Base-by-base conservation (phyloP, 495 filamentous ascomycete species). In the Talaromyces adpressus region DNA sequence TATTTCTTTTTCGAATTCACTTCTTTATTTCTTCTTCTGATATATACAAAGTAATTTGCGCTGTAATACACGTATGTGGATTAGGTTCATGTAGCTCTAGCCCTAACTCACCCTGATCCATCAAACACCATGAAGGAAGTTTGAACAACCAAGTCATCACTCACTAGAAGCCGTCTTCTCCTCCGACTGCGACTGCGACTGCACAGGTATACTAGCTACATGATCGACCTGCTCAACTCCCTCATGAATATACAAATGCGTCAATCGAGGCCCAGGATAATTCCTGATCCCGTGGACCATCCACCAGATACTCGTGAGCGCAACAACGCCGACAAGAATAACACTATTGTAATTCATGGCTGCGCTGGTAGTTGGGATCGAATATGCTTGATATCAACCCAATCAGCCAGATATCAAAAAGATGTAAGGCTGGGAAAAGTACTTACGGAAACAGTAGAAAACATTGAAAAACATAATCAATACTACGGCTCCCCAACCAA, bases 381-480 rank as follows among this genome's bases (percentile, higher is more conserved):
- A 27, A 53, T 23, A 62, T 14, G 61, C 59, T 61, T 6, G 12
- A 4, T 6, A 52, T 49, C 16, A 47, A n/a, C n/a, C 14, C 20
- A 14, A 29, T 61, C 6, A 61, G 59, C 6, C n/a, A 12, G 11
- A 6, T 18, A 20, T n/a, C 6, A 11, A 18, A 25, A 1, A 2
- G 20, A 45, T 2, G 16, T 16, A 29, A 51, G 29, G 58, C 0
- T 2, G 18, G 16, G 25, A 14, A 20, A 34, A 16, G 32, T 23
- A 51, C 59, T 61, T n/a, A 61, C 59, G 62, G 32, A 63, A 63
- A 23, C 62, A 57, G 16, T 57, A 63, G 11, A 62, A 62, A 6
- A 63, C 18, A 36, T 36, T 79, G 67, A 89, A 91, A 2, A 86
- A 72, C 1, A 78, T 67, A 59, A 92, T 93, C 63, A 87, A 84